phyloP scores from a whole-genome alignment of 2,329 filamentous ascomycete genomes.

The Parascedosporium putredinis region DNA sequence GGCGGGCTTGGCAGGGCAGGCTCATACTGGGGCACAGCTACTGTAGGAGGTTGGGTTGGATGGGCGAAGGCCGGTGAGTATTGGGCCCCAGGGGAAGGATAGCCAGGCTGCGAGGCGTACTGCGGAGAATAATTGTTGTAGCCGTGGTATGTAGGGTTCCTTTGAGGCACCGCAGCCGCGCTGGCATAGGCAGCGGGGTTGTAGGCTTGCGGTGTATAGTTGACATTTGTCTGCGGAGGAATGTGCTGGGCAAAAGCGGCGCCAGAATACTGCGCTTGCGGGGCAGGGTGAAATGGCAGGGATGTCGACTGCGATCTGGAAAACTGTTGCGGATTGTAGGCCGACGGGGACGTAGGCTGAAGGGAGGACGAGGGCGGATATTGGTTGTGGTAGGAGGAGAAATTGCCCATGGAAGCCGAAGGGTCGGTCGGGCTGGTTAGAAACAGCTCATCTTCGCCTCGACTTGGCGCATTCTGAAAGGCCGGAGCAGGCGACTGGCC shows the following conservation, averaged over 20 bases:
- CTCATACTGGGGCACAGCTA: constrained; percentile 25
- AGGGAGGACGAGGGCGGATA: constrained; percentile 4
- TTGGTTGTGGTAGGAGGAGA: constrained; percentile 7
- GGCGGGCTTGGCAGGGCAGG: constrained; percentile 28
- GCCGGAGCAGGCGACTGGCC: constrained; percentile 18
- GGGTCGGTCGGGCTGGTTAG: constrained; percentile 36
- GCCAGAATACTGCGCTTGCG: constrained; percentile 22
- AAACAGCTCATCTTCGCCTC: constrained; percentile 53
- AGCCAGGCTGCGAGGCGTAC: constrained; percentile 11
- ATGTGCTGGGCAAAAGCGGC: constrained; percentile 25
- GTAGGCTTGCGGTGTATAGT: constrained; percentile 43
- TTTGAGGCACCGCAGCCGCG: constrained; percentile 32
- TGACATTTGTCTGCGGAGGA: constrained; percentile 21
- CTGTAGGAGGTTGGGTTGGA: background rate
- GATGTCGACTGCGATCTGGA: constrained; percentile 42
- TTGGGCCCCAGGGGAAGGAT: constrained; percentile 10
- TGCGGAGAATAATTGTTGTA: constrained; percentile 29
- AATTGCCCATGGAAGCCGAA: constrained; percentile 13
- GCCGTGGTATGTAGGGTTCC: constrained; percentile 39
- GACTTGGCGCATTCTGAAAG: constrained; percentile 10
- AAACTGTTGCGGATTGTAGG: constrained; percentile 66
- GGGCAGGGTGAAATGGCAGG: constrained; percentile 37
- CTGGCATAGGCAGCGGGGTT: constrained; percentile 50
- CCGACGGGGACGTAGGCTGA: constrained; percentile 30
- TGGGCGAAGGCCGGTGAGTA: constrained; percentile 1